These are phyloP conservation scores for Calonectria pseudoreteaudii DNA, from an alignment of 2,329 filamentous ascomycete genomes.

Conservation along the genomic window DNA sequence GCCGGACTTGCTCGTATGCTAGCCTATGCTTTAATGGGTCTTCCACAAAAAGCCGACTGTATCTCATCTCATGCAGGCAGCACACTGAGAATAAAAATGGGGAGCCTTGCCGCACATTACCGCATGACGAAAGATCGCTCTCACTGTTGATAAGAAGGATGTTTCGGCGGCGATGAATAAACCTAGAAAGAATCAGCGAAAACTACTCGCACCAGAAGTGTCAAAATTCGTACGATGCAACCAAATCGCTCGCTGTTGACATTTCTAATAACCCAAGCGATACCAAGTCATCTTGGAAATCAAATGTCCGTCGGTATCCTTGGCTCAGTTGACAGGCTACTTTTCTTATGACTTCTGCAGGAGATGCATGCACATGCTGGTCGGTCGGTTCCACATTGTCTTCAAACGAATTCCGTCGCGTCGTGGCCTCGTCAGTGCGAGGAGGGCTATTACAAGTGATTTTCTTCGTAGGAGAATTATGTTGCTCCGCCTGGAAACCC, in stretches of 20 bases:
- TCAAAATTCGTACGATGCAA: conserved; percentile 5
- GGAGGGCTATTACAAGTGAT: too few relatives aligned
- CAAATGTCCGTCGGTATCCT: conserved; percentile 24
- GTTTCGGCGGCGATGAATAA: conserved; percentile 25
- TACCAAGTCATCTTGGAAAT: conserved; percentile 26
- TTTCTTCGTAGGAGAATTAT: too few relatives aligned
- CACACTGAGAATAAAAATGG: conserved; percentile 55
- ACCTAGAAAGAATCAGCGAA: conserved; percentile 6
- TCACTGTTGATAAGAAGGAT: conserved; percentile 25
- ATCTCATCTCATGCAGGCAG: conserved; percentile 53
- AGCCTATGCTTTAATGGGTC: conserved; percentile 45
- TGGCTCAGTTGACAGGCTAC: conserved; percentile 28
- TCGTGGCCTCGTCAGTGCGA: background rate
- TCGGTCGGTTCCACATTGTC: background rate
- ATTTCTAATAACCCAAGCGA: conserved; percentile 22
- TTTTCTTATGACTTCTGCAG: conserved; percentile 27
- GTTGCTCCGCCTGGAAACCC: background rate
- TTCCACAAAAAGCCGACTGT: conserved; percentile 25
- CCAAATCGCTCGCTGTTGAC: conserved; percentile 19
- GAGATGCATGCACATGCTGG: background rate
- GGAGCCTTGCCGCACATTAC: conserved; percentile 47
- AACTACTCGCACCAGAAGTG: too few relatives aligned
- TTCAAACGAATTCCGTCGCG: background rate
- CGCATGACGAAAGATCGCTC: conserved; percentile 24
- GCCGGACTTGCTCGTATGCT: conserved; percentile 53